phyloP scores from a whole-genome alignment of 805 yeast species.

The Kluyveromyces wickerhamii region DNA sequence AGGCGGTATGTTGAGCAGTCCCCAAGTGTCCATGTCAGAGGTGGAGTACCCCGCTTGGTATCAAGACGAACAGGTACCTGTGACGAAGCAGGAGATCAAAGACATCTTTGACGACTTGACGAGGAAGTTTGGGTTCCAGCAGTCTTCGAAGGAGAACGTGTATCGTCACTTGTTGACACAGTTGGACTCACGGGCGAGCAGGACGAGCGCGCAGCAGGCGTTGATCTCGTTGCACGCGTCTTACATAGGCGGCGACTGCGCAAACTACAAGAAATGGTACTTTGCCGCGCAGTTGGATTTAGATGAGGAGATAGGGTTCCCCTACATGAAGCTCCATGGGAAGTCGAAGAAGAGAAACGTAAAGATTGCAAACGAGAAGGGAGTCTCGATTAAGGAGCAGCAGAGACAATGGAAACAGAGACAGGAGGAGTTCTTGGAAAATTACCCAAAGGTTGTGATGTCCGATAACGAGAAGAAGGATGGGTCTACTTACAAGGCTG shows the following conservation, averaged over 20 bases:
- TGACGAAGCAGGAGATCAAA: constrained; percentile 57
- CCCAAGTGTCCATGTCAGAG: constrained; percentile 16
- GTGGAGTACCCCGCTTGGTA: constrained; percentile 31
- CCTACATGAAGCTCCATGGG: constrained; percentile 46
- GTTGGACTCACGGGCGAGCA: constrained; percentile 78
- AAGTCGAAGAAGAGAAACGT: constrained; percentile 36
- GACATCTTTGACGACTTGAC: constrained; percentile 51
- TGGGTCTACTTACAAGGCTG: constrained; percentile 58
- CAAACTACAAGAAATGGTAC: constrained; percentile 89
- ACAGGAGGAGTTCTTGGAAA: constrained; percentile 41
- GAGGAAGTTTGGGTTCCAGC: constrained; percentile 76
- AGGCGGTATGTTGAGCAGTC: constrained; percentile 7
- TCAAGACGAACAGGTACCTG: constrained; percentile 52
- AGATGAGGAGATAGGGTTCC: constrained; percentile 59
- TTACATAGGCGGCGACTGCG: constrained; percentile 82
- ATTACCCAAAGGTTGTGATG: constrained; percentile 47
- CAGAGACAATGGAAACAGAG: constrained; percentile 36
- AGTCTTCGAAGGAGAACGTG: constrained; percentile 70
- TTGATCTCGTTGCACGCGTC: constrained; percentile 75
- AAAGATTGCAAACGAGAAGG: constrained; percentile 36
- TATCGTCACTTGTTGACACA: constrained; percentile 71
- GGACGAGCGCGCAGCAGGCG: constrained; percentile 67
- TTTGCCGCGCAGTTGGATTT: constrained; percentile 76
- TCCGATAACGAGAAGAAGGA: constrained; percentile 62
- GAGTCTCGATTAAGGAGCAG: constrained; percentile 29